Base-by-base conservation (phyloP, 495 filamentous ascomycete genomes). In the Jackrogersella minutella region DNA sequence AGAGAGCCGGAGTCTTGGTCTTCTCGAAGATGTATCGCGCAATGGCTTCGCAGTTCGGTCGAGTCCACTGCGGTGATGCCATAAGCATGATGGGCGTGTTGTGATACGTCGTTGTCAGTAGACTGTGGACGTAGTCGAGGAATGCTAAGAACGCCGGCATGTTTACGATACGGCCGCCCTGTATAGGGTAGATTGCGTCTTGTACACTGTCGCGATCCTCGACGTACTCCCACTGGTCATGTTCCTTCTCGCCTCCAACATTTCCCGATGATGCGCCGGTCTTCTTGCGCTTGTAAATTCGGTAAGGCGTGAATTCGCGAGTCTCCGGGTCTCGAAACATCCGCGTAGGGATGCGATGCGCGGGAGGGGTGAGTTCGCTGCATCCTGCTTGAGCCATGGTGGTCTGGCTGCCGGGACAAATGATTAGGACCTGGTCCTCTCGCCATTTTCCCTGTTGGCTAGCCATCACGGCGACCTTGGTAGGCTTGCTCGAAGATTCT, bases 21-120 rank as follows among this genome's bases (percentile, higher is more conserved):
- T 93, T 93, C 77, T 98, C 95, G 68, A 99, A 99, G 64, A 97
- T 85, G 78, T 97, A 99, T 58, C 92, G 91, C 3, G 93, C 89
- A 34, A 98, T 85, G 9, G 80, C 80, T 76, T 97, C 93, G 70
- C 88, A 88, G 74, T 97, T 91, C 46, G 88, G 86, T 4, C 87
- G 83, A 8, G 91, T 91, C 91, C 96, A 99, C 44, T 86, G 86
- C 0, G 95, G 95, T 47, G 95, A 88, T 11, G 88, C 79, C 72
- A 99, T 89, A 55, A 99, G 83, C 65, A 99, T 80, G 68, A 99
- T 91, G 1, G 95, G 93, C 0, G 93, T 97, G 70, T 81, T 83
- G 77, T 98, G 95, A 73, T 97, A 92, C 0, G 91, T 91, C 9
- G 92, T 92, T 50, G 91, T 93, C 55, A 99, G 84, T 2, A 88